phyloP scores from a whole-genome alignment of 1,284 basidiomycete genomes.

The Boletus semigastroideus region DNA sequence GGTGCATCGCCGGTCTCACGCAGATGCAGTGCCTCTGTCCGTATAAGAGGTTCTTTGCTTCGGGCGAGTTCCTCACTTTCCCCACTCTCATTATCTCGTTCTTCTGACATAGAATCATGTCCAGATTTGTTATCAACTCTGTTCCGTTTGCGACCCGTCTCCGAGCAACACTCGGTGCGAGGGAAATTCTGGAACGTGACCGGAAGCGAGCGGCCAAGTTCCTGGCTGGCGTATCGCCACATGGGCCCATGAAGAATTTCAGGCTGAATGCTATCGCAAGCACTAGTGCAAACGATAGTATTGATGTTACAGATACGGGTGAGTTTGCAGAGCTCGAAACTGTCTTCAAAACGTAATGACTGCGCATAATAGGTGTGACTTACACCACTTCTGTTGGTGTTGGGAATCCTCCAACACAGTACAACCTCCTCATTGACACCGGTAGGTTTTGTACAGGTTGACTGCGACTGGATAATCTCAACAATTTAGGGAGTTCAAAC shows the following conservation, averaged over 20 bases:
- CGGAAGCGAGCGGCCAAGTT: slow-evolving; percentile 53
- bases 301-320: slow-evolving; percentile 57
- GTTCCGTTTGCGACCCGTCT: slow-evolving; percentile 48
- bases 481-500: slow-evolving; percentile 35
- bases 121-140: slow-evolving; percentile 33
- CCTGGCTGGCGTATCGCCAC: slow-evolving; percentile 47
- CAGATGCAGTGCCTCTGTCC: not conserved
- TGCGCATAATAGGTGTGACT: slow-evolving; percentile 37
- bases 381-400: slow-evolving; percentile 49
- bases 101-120: slow-evolving; percentile 10
- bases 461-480: slow-evolving; percentile 3
- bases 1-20: too few species aligned
- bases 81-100: not conserved
- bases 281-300: slow-evolving; percentile 28
- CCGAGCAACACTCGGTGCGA: slow-evolving; percentile 35
- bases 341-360: slow-evolving; percentile 10
- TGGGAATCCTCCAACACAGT: slow-evolving; percentile 45
- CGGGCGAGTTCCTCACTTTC: not conserved
- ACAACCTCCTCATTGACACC: slow-evolving; percentile 54
- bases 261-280: slow-evolving; percentile 1
- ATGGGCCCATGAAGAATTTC: slow-evolving; percentile 41
- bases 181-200: slow-evolving; percentile 52
- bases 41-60: slow-evolving; percentile 22
- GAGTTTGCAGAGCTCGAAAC: slow-evolving; percentile 7
- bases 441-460: slow-evolving; percentile 32